Evolutionary conservation across 2,329 filamentous ascomycete genomes (phyloP), one percentile per base, ranked within the genome.

Genomic region (Neobulgaria alba): DNA sequence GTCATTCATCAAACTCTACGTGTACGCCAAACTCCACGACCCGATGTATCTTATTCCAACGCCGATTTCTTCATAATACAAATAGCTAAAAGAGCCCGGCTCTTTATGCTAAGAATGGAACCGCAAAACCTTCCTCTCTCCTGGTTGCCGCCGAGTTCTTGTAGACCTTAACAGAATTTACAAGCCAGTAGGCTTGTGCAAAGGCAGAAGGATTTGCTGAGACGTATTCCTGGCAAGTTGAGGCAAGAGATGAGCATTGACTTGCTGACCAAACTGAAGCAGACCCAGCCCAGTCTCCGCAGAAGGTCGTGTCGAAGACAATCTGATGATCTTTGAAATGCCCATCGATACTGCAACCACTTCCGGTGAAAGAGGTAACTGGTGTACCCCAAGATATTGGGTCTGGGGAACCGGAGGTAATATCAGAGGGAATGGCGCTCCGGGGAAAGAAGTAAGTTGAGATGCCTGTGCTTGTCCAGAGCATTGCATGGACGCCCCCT

Each of bases 391-490:
- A 94, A n/a, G 55, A 61, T 2, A 64, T 59, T 0, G 86, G 82
- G 49, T 85, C 65, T 0, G 87, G 85, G 4, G 54, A 66, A 16
- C 71, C 73, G 14, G 67, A 60, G 2, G 63, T 56, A 45, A 86
- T 76, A 59, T 89, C 79, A 3, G 61, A 53, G 1, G 85, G 85
- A 43, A 89, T 75, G 10, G 60, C 59, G 47, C 61, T 50, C 19
- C 85, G 80, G 0, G 79, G 69, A 64, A 94, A 95, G 71, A 86
- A 90, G 76, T 79, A 95, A 49, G 94, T 71, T 30, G 72, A 72
- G 61, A 96, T 92, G 48, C 69, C 69, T 0, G 72, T 59, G 20
- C 72, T 70, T 2, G 82, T 86, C 85, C 88, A 94, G 61, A 88
- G 79, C 41, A 81, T 75, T 23, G 77, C 82, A 54, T 83, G 88